Base-by-base conservation (phyloP, 1,284 basidiomycete genomes). In the Fistulina hepatica region DNA sequence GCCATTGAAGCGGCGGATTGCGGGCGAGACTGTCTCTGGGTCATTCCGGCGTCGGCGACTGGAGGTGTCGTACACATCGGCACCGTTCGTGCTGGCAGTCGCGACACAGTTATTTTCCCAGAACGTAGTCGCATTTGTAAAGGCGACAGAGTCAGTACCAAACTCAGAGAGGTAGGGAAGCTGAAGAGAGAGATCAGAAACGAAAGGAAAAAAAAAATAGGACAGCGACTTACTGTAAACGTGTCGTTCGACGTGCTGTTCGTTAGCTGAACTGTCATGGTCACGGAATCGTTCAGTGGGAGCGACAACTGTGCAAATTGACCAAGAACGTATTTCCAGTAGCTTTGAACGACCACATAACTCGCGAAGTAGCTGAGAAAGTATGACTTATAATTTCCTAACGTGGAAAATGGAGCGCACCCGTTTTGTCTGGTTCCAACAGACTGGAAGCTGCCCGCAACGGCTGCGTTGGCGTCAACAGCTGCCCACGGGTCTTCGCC, bases 251-350 rank as follows among this genome's bases (percentile, higher is more conserved):
- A 42, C 7, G 49, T 63, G 27, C 15, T 19, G 40, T 66, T 65
- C 22, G 58, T 51, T 11, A 64, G 62, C 38, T 67, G 61, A 15
- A 78, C 57, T 2, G 61, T 67, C 39, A 78, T 52, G 1, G 54
- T 58, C 13, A 67, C 74, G 1, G 53, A 55, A 47, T 78, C 73
- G 21, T 53, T 56, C 15, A 76, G 52, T 2, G 76, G 75, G 16
- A 76, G 63, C 1, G 69, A 60, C 47, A 70, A 64, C 42, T 71
- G 68, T 2, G 74, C 75, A 50, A 78, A 79, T 42, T 77, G 71
- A 12, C 75, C 75, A 64, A 77, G 61, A 42, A 64, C 51, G 45
- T 80, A 80, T 3, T 55, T 63, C 73, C 73, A 77, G 5, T 67
- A 65, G 8, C 48, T 48, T 3, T 61, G 51, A 10, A 48, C 52